These are phyloP conservation scores for Radiomyces spectabilis DNA, from an alignment of 192 early-diverging fungal species.

Conservation along the genomic window DNA sequence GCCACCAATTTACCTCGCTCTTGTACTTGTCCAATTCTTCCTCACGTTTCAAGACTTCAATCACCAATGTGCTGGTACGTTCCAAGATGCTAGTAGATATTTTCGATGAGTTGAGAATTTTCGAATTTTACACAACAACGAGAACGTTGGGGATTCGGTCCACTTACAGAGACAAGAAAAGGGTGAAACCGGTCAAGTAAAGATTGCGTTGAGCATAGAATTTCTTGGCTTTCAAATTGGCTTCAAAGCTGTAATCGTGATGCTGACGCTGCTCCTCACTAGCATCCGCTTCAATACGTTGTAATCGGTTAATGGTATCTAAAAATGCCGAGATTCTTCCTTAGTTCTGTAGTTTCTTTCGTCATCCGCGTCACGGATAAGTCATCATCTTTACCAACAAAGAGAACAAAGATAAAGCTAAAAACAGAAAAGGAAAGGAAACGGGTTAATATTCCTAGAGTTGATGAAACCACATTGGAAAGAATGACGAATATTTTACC, in stretches of 20 bases:
- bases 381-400: conserved; percentile 35
- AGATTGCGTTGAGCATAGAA: conserved; percentile 57
- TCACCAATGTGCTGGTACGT: conserved; percentile 42
- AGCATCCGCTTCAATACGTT: conserved; percentile 14
- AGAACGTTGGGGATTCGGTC: no score
- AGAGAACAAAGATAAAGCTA: conserved; percentile 53
- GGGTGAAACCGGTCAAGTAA: conserved; percentile 53
- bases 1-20: conserved; percentile 6
- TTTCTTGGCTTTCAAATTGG: conserved; percentile 33
- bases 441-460: no score
- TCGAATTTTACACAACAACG: no score
- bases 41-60: conserved; percentile 42
- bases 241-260: conserved; percentile 29
- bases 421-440: no score
- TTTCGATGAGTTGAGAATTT: no score
- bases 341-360: no score
- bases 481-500: no score
- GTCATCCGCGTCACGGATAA: no score
- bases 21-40: conserved; percentile 22
- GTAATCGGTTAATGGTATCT: conserved; percentile 48
- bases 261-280: conserved; percentile 3
- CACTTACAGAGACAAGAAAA: conserved; percentile 51
- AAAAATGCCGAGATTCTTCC: not conserved
- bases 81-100: conserved; percentile 50
- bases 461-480: no score